Evolutionary conservation across 139 green algal genomes (phyloP).

Genomic region (Chara braunii): DNA sequence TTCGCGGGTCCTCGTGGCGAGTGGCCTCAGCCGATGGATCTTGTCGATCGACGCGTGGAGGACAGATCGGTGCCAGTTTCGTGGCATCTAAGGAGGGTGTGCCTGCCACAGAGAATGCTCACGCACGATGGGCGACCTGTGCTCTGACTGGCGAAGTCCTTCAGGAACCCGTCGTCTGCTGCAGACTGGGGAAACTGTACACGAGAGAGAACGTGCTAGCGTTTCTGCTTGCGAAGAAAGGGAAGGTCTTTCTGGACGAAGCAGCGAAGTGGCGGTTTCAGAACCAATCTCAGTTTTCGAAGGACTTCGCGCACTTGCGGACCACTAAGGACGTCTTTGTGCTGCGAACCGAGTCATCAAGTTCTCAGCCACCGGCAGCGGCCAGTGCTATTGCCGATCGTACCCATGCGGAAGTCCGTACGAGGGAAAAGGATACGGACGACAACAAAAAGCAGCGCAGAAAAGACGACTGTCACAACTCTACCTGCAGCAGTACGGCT

Average conservation of each 20-base stretch:
- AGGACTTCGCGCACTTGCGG: conserved; percentile 6
- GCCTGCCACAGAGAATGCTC: conserved; percentile 1
- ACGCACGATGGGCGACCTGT: conserved; percentile 14
- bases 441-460: background rate
- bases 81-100: conserved; percentile 14
- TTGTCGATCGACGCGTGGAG: conserved; percentile 14
- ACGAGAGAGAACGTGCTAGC: conserved; percentile 2
- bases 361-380: background rate
- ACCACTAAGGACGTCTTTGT: conserved; percentile 12
- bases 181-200: conserved; percentile 21
- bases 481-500: background rate
- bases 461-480: conserved; percentile 1
- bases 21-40: conserved; percentile 8
- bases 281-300: conserved; percentile 9
- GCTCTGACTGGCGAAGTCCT: conserved; percentile 25
- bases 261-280: conserved; percentile 15
- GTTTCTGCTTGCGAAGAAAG: background rate
- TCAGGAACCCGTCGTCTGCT: conserved; percentile 11
- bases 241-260: background rate
- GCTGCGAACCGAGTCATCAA: background rate
- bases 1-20: conserved; percentile 32
- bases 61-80: conserved; percentile 2
- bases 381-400: conserved; percentile 4
- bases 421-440: background rate
- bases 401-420: background rate